A percentile compares a stretch with the other conserved stretches of the same genome.
These are phyloP conservation scores for Chalaropsis thielavioides DNA, from an alignment of 2,329 filamentous ascomycete species.

Conservation along the genomic window DNA sequence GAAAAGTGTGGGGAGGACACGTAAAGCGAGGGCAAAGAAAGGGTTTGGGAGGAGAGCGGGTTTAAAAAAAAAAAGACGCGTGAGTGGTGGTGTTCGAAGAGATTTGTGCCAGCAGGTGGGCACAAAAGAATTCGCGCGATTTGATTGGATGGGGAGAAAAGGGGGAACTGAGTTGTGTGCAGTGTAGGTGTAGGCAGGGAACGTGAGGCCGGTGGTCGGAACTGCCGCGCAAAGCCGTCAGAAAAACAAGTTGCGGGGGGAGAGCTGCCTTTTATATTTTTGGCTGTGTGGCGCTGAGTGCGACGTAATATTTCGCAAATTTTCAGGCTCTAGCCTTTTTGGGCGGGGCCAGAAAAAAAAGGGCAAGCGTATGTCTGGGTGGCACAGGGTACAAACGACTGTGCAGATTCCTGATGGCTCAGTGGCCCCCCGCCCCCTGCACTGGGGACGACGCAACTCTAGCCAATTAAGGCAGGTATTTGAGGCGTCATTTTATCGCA, in stretches of 20 bases:
- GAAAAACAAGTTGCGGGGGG: slow-evolving; percentile 12
- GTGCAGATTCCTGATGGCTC: background rate
- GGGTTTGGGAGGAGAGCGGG: background rate
- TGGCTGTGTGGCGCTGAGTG: slow-evolving; percentile 15
- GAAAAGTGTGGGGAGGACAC: background rate
- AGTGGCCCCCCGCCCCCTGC: background rate
- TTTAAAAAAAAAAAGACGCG: background rate
- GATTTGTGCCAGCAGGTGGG: background rate
- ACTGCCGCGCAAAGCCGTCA: slow-evolving; percentile 15
- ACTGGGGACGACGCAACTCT: background rate
- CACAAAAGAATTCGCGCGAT: background rate
- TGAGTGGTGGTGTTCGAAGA: background rate
- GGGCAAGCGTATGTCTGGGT: background rate
- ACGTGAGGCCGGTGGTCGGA: slow-evolving; percentile 15
- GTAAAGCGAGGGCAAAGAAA: background rate
- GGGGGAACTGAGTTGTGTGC: background rate
- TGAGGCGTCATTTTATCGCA: slow-evolving; percentile 4
- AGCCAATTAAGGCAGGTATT: slow-evolving; percentile 12
- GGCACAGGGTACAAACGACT: background rate
- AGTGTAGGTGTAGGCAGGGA: slow-evolving; percentile 8
- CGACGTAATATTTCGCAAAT: slow-evolving; percentile 11
- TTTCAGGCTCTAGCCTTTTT: background rate
- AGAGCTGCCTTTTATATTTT: slow-evolving; percentile 17
- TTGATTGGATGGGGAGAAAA: slow-evolving; percentile 9
- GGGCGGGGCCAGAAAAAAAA: background rate